Base-by-base conservation (phyloP, 176 grass and related monocot genomes). In the Triticum monococcum region DNA sequence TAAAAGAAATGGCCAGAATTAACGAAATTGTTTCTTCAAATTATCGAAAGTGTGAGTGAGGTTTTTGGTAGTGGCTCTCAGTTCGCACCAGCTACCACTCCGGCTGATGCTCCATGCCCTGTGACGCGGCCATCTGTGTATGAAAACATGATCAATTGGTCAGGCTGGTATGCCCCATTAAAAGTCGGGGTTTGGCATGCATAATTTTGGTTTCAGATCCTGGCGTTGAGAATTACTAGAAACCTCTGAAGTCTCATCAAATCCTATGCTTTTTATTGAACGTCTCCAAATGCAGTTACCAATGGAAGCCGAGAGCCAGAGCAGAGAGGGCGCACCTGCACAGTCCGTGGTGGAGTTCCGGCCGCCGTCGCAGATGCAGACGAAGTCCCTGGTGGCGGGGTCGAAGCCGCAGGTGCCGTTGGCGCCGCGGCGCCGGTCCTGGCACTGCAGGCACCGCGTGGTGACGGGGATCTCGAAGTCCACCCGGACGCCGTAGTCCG, bases 401-500 rank as follows among this genome's bases (percentile, higher is more conserved):
- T 96, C 84, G 81, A 96, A 98, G 1, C 96, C 96, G 40, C 96
- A 98, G 12, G 81, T 84, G 7, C 96, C 96, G 1, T 85, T 89
- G 20, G 71, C 87, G 5, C 92, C 92, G 59, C 82, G 86, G 32
- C 88, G 82, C 7, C 20, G 71, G 78, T 98, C 96, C 77, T 92
- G 78, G 82, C 96, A 98, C 88, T 91, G 90, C 22, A 98, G 88
- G 86, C 96, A 98, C 1, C 85, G 81, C 77, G 90, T 98, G 5
- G 93, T 98, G 36, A 98, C 92, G 3, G 93, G 96, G 65, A 96
- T 91, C 81, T 98, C 92, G 75, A 98, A 98, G 86, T 98, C 92
- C 9, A 98, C 92, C 18, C 96, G 79, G 25, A 98, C 86, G 4
- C 93, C 93, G 56, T 94, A 98, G 71, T 92, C 92, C 1, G 96